Evolutionary conservation across 2,329 filamentous ascomycete species (phyloP).

Genomic region (Alternaria metachromatica): DNA sequence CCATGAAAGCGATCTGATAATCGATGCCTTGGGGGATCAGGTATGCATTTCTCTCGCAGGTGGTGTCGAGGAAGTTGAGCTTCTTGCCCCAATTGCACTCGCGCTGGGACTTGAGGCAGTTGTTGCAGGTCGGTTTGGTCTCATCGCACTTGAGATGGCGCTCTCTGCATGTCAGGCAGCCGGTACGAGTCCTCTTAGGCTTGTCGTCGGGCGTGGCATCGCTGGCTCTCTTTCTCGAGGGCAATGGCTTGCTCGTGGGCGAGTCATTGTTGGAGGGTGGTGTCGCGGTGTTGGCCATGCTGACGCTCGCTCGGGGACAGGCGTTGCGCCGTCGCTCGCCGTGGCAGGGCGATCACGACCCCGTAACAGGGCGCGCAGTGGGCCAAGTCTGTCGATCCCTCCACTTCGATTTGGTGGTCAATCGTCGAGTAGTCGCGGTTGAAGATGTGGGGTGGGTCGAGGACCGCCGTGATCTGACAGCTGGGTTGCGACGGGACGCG

Average conservation of each 20-base stretch:
- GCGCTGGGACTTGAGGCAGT: slow-evolving; percentile 87
- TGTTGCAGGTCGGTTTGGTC: slow-evolving; percentile 69
- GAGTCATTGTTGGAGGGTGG: slow-evolving; percentile 31
- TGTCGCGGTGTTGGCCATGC: slow-evolving; percentile 30
- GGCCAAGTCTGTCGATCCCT: background rate
- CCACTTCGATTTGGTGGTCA: slow-evolving; percentile 4
- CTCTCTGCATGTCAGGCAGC: slow-evolving; percentile 88
- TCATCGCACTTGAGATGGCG: slow-evolving; percentile 93
- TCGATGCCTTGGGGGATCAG: slow-evolving; percentile 54
- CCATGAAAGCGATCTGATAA: slow-evolving; percentile 79
- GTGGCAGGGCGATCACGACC: slow-evolving; percentile 8
- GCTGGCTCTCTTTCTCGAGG: slow-evolving; percentile 28
- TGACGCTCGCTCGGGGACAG: slow-evolving; percentile 2
- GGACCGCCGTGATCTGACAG: background rate
- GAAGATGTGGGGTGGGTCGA: background rate
- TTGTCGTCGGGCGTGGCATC: slow-evolving; percentile 57
- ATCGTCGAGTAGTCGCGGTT: background rate
- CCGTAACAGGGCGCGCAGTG: slow-evolving; percentile 12
- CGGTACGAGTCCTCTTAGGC: slow-evolving; percentile 86
- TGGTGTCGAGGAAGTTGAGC: slow-evolving; percentile 89
- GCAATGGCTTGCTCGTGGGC: slow-evolving; percentile 21
- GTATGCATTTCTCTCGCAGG: slow-evolving; percentile 71
- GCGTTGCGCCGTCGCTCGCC: slow-evolving; percentile 7
- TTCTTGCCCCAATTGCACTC: slow-evolving; percentile 85
- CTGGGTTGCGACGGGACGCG: background rate